A percentile compares a stretch with the other conserved stretches of the same genome.
Evolutionary conservation across 192 early-diverging fungal genomes (phyloP).

Genomic region (Dissophora ornata): DNA sequence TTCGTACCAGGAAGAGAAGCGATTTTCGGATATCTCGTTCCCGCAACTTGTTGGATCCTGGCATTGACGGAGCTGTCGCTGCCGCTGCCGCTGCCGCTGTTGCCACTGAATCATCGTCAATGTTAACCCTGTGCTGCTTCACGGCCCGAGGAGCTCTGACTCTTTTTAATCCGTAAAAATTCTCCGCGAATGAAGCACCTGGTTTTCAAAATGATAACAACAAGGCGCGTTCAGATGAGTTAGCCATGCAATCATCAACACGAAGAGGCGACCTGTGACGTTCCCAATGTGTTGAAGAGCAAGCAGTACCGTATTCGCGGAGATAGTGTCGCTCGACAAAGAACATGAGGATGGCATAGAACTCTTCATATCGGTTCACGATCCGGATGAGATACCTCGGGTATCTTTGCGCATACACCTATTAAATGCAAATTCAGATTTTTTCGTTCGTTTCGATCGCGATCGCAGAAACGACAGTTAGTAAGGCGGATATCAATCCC

Average conservation of each 20-base stretch:
- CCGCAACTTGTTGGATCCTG: constrained; percentile 60
- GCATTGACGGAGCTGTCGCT: constrained; percentile 14
- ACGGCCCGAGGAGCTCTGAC: constrained; percentile 62
- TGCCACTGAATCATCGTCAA: constrained; percentile 40
- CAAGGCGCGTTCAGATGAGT: too few species aligned
- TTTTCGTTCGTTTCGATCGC: too few species aligned
- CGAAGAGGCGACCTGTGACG: too few species aligned
- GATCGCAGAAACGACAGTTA: too few species aligned
- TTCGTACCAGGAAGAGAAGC: constrained; percentile 69
- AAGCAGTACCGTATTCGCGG: constrained; percentile 82
- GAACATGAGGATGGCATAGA: constrained; percentile 82
- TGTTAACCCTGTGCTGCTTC: constrained; percentile 30
- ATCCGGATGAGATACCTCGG: constrained; percentile 83
- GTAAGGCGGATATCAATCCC: too few species aligned
- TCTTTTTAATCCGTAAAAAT: constrained; percentile 92
- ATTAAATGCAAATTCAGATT: too few species aligned
- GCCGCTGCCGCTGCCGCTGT: constrained; percentile 14
- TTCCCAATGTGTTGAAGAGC: too few species aligned
- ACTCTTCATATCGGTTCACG: constrained; percentile 85
- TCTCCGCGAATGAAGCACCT: constrained; percentile 89
- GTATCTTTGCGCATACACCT: constrained; percentile 89
- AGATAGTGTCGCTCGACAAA: constrained; percentile 88
- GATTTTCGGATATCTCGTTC: constrained; percentile 69
- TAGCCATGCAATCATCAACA: too few species aligned
- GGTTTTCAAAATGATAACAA: background rate